Evolutionary conservation across 305 asterid species (phyloP), one percentile per base, ranked within the genome.

Genomic region (Fraxinus greggii): DNA sequence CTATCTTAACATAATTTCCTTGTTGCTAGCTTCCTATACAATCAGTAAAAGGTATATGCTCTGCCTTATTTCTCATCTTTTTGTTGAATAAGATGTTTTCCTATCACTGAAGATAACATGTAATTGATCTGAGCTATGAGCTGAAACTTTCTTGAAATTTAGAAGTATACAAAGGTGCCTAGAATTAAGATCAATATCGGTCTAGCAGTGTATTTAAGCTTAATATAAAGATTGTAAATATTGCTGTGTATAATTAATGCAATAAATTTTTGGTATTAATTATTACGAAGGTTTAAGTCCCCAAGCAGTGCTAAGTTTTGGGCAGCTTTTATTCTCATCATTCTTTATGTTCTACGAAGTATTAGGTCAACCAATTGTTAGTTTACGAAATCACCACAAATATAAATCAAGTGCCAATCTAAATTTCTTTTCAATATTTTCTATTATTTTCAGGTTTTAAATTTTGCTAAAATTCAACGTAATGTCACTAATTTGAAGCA

Each of bases 261-360:
- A 2, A 28, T 69, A 69, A 5, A 29, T 29, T 13, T 69, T 69
- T 17, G 38, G 12, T 28, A 4, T 29, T 79, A 36, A 35, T 79
- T 79, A 77, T 48, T 70, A 51, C 6, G 12, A 54, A 83, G 72
- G 77, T 79, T 56, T 61, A 45, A 79, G 76, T 10, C 59, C 28
- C 79, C 65, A 65, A 51, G 77, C 40, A 56, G 36, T 78, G 81
- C 42, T 77, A 56, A 79, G 72, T 45, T 69, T 76, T 65, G 75
- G 83, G 72, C 72, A 45, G 12, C 75, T 79, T 26, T 45, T 79
- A 48, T 63, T 56, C 40, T 51, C 78, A 26, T 63, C 59, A 75
- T 75, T 85, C 33, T 65, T 79, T 72, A 48, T 67, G 77, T 45
- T 35, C n/a, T 48, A 56, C 70, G 74, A 75, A 33, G 40, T 54